Evolutionary conservation across 345 rosid species (phyloP).

Genomic region (Gossypium rotundifolium): DNA sequence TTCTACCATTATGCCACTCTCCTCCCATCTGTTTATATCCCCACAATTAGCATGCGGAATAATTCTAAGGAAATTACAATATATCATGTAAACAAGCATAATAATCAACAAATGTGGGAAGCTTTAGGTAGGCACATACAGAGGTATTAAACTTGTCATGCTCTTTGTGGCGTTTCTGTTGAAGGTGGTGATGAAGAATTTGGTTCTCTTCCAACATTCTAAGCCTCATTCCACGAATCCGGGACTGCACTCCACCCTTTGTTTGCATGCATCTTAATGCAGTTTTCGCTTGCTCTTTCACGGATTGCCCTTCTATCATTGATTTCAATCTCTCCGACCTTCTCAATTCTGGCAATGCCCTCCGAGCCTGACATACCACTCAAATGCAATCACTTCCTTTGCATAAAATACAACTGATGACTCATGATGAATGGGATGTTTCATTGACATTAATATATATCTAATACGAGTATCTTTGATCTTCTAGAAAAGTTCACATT

Average conservation of each 20-base stretch:
- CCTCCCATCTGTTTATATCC: conserved; percentile 35
- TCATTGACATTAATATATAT: too few species aligned
- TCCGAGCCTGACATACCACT: conserved; percentile 49
- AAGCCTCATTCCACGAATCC: conserved; percentile 59
- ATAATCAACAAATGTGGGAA: neutral
- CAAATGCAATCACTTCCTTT: neutral
- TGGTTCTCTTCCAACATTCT: conserved; percentile 78
- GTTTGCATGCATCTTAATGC: conserved; percentile 89
- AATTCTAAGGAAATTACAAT: too few species aligned
- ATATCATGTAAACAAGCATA: neutral
- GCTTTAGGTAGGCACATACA: conserved; percentile 20
- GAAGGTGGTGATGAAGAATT: conserved; percentile 54
- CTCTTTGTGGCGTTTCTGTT: conserved; percentile 49
- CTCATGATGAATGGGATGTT: too few species aligned
- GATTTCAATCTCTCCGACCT: conserved; percentile 78
- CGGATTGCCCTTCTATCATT: conserved; percentile 58
- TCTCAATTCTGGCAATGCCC: conserved; percentile 72
- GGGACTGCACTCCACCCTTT: conserved; percentile 67
- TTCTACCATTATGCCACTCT: conserved; percentile 57
- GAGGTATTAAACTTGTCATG: conserved; percentile 37
- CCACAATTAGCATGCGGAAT: neutral
- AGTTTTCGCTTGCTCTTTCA: conserved; percentile 67
- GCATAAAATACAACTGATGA: neutral
- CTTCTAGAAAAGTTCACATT: too few species aligned
- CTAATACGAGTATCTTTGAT: too few species aligned